phyloP scores from a whole-genome alignment of 2,329 filamentous ascomycete genomes.

The Keithomyces neogunnii region DNA sequence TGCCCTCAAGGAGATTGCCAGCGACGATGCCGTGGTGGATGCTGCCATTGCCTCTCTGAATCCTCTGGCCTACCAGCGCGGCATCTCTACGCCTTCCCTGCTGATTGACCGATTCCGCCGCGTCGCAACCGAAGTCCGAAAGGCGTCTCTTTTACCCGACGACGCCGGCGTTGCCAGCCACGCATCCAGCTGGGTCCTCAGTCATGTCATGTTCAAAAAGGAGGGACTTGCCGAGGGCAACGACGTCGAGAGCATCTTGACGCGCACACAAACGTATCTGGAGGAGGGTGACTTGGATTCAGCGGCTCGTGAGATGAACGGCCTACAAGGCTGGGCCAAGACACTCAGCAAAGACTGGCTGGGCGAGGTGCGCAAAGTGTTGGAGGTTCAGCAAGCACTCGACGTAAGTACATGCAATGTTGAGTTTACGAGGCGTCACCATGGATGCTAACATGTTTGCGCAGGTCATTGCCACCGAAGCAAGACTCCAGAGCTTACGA shows the following conservation, averaged over 20 bases:
- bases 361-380: slow-evolving; percentile 76
- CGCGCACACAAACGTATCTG: slow-evolving; percentile 78
- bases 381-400: slow-evolving; percentile 93
- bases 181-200: slow-evolving; percentile 80
- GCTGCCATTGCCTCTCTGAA: slow-evolving; percentile 96
- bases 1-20: slow-evolving; percentile 85
- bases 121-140: slow-evolving; percentile 85
- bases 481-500: slow-evolving; percentile 77
- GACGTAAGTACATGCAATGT: slow-evolving; percentile 57
- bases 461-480: slow-evolving; percentile 83
- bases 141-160: slow-evolving; percentile 85
- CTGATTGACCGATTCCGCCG: slow-evolving; percentile 94
- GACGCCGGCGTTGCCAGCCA: slow-evolving; percentile 93
- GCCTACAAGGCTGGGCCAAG: slow-evolving; percentile 87
- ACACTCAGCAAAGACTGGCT: slow-evolving; percentile 93
- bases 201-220: slow-evolving; percentile 96
- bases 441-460: slow-evolving; percentile 3
- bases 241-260: slow-evolving; percentile 90
- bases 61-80: slow-evolving; percentile 85
- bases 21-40: slow-evolving; percentile 75
- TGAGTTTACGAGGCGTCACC: not conserved
- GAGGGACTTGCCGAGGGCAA: slow-evolving; percentile 72
- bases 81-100: slow-evolving; percentile 73
- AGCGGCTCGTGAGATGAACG: slow-evolving; percentile 92
- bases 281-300: slow-evolving; percentile 90